These are phyloP conservation scores for Nannochloropsis granulata DNA, from an alignment of 108 stramenopile species.

Conservation along the genomic window DNA sequence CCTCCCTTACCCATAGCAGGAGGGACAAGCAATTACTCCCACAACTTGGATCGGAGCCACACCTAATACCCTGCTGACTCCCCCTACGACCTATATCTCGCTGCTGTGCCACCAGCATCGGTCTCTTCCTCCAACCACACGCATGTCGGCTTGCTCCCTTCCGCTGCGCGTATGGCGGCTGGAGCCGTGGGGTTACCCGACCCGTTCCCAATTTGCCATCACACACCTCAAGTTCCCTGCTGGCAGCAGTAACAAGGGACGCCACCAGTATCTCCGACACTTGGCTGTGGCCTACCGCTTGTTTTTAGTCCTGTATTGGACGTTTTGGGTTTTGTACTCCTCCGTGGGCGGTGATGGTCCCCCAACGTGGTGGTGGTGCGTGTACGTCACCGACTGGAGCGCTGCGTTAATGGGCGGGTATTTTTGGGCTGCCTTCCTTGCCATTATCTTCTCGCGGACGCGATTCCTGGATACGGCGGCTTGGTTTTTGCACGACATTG, in stretches of 20 bases:
- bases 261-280: neutral
- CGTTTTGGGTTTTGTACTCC: neutral
- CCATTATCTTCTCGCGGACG: neutral
- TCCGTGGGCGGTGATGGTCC: neutral
- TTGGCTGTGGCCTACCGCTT: neutral
- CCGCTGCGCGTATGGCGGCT: neutral
- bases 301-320: neutral
- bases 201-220: neutral
- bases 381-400: neutral
- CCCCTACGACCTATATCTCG: too few species aligned
- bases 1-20: too few species aligned
- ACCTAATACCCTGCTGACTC: too few species aligned
- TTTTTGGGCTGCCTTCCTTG: neutral
- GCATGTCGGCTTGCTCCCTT: neutral
- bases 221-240: neutral
- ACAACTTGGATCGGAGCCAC: too few species aligned
- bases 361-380: neutral
- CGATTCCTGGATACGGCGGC: neutral
- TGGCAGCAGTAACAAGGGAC: neutral
- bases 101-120: too few species aligned
- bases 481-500: neutral
- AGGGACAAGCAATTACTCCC: too few species aligned
- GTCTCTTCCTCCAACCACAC: too few species aligned
- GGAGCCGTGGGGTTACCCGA: neutral
- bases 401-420: neutral